Conservation (phyloP, 2,329 filamentous ascomycete genomes). For the Neofusicoccum laricinum region DNA sequence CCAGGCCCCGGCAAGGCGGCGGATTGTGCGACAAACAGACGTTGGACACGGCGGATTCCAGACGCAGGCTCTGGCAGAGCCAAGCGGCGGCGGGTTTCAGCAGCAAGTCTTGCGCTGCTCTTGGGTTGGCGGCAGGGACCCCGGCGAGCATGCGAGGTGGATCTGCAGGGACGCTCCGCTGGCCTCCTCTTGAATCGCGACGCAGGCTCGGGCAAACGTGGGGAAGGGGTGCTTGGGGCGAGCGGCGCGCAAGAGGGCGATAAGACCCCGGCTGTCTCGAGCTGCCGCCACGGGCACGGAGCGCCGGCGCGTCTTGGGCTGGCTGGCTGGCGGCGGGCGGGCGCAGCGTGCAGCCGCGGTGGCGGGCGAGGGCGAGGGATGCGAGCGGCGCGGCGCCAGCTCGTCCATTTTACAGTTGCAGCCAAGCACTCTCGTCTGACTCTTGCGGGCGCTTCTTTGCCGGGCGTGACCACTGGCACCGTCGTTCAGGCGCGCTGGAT, state of each 20-base stretch:
- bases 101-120: not conserved
- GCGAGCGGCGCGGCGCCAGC: not conserved
- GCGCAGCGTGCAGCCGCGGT: no score
- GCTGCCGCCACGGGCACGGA: not conserved
- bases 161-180: constrained; percentile 10
- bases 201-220: not conserved
- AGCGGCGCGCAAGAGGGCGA: not conserved
- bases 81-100: constrained; percentile 2
- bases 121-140: not conserved
- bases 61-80: not conserved
- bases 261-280: constrained; percentile 9
- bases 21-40: not conserved
- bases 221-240: not conserved
- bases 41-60: not conserved
- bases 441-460: not conserved
- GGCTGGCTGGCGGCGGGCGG: no score
- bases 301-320: not conserved
- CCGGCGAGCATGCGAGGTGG: not conserved
- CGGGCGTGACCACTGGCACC: no score
- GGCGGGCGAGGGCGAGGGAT: no score
- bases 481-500: not conserved
- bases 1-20: not conserved
- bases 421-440: constrained; percentile 6
- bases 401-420: not conserved
- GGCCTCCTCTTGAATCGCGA: not conserved